These are phyloP conservation scores for Cetraspora pellucida DNA, from an alignment of 192 early-diverging fungal species.

Conservation along the genomic window DNA sequence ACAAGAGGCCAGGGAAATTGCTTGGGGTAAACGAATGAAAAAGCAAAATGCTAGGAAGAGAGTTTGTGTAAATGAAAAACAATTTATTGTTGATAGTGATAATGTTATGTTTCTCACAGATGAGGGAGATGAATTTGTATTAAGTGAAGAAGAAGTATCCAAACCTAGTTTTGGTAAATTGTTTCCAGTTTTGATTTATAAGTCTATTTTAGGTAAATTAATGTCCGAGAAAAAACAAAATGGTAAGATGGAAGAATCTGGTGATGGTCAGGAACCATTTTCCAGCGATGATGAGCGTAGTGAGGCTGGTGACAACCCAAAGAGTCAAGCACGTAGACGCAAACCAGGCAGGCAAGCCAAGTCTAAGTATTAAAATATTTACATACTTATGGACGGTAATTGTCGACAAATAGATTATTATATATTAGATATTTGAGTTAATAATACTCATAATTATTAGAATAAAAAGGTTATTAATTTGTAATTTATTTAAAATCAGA, in stretches of 20 bases:
- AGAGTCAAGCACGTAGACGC: background rate
- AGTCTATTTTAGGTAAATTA: constrained; percentile 35
- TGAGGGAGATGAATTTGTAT: constrained; percentile 43
- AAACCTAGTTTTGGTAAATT: constrained; percentile 36
- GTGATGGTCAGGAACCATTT: constrained; percentile 39
- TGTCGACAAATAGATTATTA: no score
- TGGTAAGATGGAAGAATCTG: constrained; percentile 5
- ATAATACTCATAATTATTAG: no score
- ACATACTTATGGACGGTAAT: no score
- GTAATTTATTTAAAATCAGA: no score
- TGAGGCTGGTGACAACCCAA: constrained; percentile 33
- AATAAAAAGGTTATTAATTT: no score
- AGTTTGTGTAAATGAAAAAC: constrained; percentile 43
- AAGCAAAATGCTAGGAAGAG: constrained; percentile 42
- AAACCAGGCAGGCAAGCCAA: background rate
- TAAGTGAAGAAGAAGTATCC: constrained; percentile 41
- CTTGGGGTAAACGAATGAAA: constrained; percentile 48
- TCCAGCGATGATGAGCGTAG: constrained; percentile 36
- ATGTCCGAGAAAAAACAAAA: constrained; percentile 27
- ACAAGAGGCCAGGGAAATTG: constrained; percentile 41
- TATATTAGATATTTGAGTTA: no score
- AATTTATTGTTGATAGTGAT: constrained; percentile 46
- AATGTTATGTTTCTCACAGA: constrained; percentile 41
- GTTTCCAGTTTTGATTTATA: constrained; percentile 36
- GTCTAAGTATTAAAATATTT: background rate